A percentile compares a stretch with the other conserved stretches of the same genome.
These are phyloP conservation scores for Sporothrix curviconia DNA, from an alignment of 2,329 filamentous ascomycete species.

Conservation along the genomic window DNA sequence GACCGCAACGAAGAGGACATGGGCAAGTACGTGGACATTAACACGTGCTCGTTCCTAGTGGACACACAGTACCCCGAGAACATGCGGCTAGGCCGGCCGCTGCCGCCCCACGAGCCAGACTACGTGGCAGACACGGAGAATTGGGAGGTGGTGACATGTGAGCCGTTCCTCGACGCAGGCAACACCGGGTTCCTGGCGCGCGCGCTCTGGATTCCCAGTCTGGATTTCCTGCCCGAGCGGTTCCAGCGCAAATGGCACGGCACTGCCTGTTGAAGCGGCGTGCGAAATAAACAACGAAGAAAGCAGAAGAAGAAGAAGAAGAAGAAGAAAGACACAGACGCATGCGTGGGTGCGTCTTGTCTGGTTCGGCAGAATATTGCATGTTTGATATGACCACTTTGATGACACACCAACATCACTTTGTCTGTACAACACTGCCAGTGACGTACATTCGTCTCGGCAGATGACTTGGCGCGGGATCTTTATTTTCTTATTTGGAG, in stretches of 20 bases:
- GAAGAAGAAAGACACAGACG: too few species aligned
- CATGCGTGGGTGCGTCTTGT: too few species aligned
- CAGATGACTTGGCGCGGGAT: neutral
- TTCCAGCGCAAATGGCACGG: slow-evolving; percentile 71
- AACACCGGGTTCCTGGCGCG: slow-evolving; percentile 68
- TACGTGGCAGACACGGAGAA: slow-evolving; percentile 66
- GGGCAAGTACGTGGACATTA: slow-evolving; percentile 76
- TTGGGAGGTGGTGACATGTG: slow-evolving; percentile 74
- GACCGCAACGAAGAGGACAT: slow-evolving; percentile 81
- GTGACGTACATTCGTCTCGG: neutral
- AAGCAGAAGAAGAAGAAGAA: too few species aligned
- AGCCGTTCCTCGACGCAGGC: slow-evolving; percentile 72
- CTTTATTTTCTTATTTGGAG: too few species aligned
- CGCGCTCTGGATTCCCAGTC: slow-evolving; percentile 74
- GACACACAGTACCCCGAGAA: slow-evolving; percentile 72
- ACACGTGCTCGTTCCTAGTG: slow-evolving; percentile 73
- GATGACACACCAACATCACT: too few species aligned
- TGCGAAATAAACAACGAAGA: too few species aligned
- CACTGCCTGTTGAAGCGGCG: slow-evolving; percentile 66
- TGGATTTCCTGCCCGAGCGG: slow-evolving; percentile 59
- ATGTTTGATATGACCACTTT: too few species aligned
- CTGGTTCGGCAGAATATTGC: too few species aligned
- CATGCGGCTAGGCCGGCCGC: slow-evolving; percentile 24
- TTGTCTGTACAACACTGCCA: neutral
- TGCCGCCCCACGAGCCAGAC: slow-evolving; percentile 68